phyloP scores from a whole-genome alignment of 352 stramenopile species.

The Phytophthora aleatoria region DNA sequence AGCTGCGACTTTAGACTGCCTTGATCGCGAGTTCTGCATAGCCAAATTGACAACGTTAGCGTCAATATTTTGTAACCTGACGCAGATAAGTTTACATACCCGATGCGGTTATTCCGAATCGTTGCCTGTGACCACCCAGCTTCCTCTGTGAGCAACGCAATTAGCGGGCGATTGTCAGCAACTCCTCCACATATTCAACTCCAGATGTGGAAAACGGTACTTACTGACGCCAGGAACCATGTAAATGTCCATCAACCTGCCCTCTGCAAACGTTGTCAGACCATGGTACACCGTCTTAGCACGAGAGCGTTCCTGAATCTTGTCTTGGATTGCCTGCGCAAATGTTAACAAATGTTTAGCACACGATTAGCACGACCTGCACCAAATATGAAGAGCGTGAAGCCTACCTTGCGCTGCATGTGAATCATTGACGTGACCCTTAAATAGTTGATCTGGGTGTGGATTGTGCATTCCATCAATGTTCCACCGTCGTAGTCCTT shows the following conservation, averaged over 20 bases:
- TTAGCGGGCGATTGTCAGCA: constrained; percentile 4
- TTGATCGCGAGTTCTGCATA: constrained; percentile 66
- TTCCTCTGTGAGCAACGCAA: constrained; percentile 58
- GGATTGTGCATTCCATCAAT: constrained; percentile 99
- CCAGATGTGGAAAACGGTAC: constrained; percentile 24
- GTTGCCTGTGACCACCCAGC: constrained; percentile 82
- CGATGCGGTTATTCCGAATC: constrained; percentile 88
- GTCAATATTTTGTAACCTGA: background rate
- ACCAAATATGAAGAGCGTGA: background rate
- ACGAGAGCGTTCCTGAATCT: constrained; percentile 78
- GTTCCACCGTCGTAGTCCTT: constrained; percentile 99
- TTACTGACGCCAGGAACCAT: constrained; percentile 87
- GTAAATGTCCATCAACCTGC: constrained; percentile 86
- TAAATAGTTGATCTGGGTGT: constrained; percentile 98
- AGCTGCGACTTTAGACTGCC: constrained; percentile 88
- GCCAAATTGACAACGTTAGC: background rate
- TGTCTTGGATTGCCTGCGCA: constrained; percentile 79
- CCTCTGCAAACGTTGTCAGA: constrained; percentile 75
- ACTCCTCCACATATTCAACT: background rate
- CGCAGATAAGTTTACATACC: constrained; percentile 38
- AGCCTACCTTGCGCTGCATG: constrained; percentile 91
- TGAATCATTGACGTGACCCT: constrained; percentile 95
- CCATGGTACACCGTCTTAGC: constrained; percentile 78
- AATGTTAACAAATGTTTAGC: background rate
- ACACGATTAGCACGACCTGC: no score